Conservation (phyloP, 768 basidiomycete species). For the Tylopilus subfusipes region DNA sequence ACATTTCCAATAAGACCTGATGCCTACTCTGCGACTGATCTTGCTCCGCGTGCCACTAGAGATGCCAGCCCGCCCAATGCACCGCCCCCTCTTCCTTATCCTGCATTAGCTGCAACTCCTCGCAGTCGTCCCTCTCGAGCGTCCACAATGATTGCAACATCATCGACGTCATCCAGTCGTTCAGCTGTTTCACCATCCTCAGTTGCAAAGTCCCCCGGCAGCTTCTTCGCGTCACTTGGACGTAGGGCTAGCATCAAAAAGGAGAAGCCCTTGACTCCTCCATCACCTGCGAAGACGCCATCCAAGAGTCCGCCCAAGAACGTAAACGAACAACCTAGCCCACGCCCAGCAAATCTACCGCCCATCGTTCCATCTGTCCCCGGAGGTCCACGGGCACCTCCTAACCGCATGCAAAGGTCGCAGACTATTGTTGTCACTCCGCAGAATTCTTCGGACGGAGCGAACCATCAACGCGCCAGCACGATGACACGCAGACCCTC, state of each 20-base stretch:
- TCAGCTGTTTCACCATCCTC: slow-evolving; percentile 42
- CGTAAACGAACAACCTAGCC: slow-evolving; percentile 22
- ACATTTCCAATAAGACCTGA: slow-evolving; percentile 82
- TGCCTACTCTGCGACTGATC: slow-evolving; percentile 73
- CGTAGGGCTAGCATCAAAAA: slow-evolving; percentile 59
- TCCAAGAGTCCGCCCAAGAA: slow-evolving; percentile 36
- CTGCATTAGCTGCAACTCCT: slow-evolving; percentile 49
- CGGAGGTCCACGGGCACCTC: slow-evolving; percentile 71
- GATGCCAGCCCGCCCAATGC: slow-evolving; percentile 53
- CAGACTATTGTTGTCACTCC: slow-evolving; percentile 57
- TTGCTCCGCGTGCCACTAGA: slow-evolving; percentile 44
- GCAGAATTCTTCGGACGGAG: slow-evolving; percentile 21
- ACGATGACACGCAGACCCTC: slow-evolving; percentile 28
- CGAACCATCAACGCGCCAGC: slow-evolving; percentile 30
- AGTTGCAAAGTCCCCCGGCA: slow-evolving; percentile 43
- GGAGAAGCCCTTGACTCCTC: slow-evolving; percentile 30
- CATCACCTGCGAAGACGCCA: slow-evolving; percentile 35
- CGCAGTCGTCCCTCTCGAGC: slow-evolving; percentile 26
- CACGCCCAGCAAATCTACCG: slow-evolving; percentile 31
- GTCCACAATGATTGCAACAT: slow-evolving; percentile 34
- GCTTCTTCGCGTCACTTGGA: slow-evolving; percentile 73
- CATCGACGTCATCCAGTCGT: slow-evolving; percentile 48
- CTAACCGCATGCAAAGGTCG: slow-evolving; percentile 58
- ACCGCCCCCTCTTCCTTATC: slow-evolving; percentile 70
- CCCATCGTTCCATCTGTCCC: slow-evolving; percentile 52